These are phyloP conservation scores for Marchantia polymorpha DNA, from an alignment of 225 moss, liverwort and hornwort genomes.

Conservation along the genomic window DNA sequence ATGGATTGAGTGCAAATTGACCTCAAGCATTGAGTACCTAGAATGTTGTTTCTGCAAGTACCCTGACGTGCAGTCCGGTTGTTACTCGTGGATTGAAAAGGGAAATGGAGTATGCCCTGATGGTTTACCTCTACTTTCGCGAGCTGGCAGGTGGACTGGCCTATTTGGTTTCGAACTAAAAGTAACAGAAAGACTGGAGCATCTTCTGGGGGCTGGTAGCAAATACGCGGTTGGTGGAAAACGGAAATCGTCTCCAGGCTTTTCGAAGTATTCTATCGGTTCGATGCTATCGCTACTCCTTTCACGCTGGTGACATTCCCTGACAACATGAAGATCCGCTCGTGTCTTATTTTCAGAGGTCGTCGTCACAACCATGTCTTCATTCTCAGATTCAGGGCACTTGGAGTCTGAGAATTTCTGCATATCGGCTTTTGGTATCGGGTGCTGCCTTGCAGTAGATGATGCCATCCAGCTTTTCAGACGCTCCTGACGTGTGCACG, in stretches of 20 bases:
- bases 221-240: not conserved
- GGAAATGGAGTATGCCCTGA: too few species aligned
- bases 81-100: too few species aligned
- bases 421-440: not conserved
- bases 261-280: not conserved
- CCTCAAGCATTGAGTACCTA: too few species aligned
- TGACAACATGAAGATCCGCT: not conserved
- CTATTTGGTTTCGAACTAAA: constrained; percentile 38
- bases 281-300: not conserved
- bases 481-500: not conserved
- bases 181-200: constrained; percentile 14
- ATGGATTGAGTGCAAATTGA: too few species aligned
- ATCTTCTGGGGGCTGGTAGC: constrained; percentile 37
- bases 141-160: constrained; percentile 40
- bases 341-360: too few species aligned
- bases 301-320: not conserved
- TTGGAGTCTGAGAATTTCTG: not conserved
- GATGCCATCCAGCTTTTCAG: constrained; percentile 16
- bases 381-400: not conserved
- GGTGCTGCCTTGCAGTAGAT: not conserved
- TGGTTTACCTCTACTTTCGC: constrained; percentile 37
- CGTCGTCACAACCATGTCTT: not conserved
- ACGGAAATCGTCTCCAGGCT: not conserved
- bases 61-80: too few species aligned
- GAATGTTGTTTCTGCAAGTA: too few species aligned